A percentile compares a stretch with the other conserved stretches of the same genome.
Conservation (phyloP, 352 stramenopile species). For the Pythium guiyangense region DNA sequence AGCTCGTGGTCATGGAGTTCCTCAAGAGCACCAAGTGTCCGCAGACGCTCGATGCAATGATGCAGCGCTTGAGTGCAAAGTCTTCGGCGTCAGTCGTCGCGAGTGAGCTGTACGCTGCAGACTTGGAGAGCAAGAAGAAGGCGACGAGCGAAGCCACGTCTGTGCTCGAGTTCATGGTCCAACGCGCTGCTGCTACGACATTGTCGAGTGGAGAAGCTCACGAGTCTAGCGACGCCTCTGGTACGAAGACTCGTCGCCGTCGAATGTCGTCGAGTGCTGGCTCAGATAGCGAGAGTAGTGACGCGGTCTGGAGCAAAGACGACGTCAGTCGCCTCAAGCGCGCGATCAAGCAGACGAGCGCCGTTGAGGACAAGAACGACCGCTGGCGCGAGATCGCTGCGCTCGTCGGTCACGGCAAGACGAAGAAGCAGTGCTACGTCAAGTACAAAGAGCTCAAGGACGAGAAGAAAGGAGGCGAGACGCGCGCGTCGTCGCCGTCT, state of each 20-base stretch:
- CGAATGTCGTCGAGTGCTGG: conserved; percentile 15
- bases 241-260: conserved; percentile 5
- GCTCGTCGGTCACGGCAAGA: conserved; percentile 50
- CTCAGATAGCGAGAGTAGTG: conserved; percentile 16
- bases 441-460: conserved; percentile 85
- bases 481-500: no score
- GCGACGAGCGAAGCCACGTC: conserved; percentile 9
- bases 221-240: neutral
- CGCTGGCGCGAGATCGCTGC: conserved; percentile 65
- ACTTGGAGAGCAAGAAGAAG: conserved; percentile 51
- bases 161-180: conserved; percentile 51
- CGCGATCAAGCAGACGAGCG: conserved; percentile 64
- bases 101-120: conserved; percentile 48
- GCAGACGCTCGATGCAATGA: conserved; percentile 49
- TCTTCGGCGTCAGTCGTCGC: conserved; percentile 20
- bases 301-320: conserved; percentile 42
- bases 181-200: neutral
- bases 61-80: conserved; percentile 23
- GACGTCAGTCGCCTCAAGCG: conserved; percentile 57
- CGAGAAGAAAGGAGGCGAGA: conserved; percentile 24
- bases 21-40: conserved; percentile 54
- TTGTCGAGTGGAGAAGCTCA: neutral
- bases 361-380: conserved; percentile 61
- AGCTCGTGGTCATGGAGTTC: conserved; percentile 70
- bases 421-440: conserved; percentile 80